A percentile compares a stretch with the other conserved stretches of the same genome.
Evolutionary conservation across 176 grass and related monocot genomes (phyloP).

Genomic region (Oryza meyeriana): DNA sequence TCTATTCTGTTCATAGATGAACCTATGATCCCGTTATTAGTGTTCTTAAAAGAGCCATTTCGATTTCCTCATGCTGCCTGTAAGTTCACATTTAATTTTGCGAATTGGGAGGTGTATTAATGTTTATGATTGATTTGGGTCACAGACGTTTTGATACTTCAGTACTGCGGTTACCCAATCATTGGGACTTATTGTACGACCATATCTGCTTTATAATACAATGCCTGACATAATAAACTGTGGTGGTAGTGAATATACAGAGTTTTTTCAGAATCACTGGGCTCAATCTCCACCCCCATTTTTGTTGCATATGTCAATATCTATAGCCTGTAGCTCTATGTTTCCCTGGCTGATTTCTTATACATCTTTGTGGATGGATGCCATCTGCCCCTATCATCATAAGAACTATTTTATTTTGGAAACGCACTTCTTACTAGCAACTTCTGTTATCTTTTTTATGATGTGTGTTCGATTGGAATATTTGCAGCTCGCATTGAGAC

Average conservation of each 20-base stretch:
- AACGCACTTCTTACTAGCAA: background rate
- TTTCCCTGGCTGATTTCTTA: background rate
- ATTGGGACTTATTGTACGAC: background rate
- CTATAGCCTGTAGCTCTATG: background rate
- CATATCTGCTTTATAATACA: background rate
- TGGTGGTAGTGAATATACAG: background rate
- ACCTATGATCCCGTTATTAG: background rate
- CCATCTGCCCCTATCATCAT: background rate
- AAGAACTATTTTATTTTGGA: background rate
- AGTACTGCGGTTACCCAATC: background rate
- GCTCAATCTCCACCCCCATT: too few relatives aligned
- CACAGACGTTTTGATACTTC: background rate
- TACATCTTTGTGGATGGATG: background rate
- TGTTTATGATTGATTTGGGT: background rate
- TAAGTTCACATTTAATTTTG: background rate
- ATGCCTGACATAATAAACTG: background rate
- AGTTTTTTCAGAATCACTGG: too few relatives aligned
- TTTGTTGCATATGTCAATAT: background rate
- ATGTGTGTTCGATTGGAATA: conserved; percentile 1
- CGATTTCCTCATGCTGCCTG: background rate
- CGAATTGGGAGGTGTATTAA: background rate
- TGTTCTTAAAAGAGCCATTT: background rate
- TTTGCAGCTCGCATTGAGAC: conserved; percentile 36
- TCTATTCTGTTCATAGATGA: background rate
- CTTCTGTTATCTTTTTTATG: background rate